Conservation (phyloP, 1,284 basidiomycete species). For the Boletus semigastroideus region DNA sequence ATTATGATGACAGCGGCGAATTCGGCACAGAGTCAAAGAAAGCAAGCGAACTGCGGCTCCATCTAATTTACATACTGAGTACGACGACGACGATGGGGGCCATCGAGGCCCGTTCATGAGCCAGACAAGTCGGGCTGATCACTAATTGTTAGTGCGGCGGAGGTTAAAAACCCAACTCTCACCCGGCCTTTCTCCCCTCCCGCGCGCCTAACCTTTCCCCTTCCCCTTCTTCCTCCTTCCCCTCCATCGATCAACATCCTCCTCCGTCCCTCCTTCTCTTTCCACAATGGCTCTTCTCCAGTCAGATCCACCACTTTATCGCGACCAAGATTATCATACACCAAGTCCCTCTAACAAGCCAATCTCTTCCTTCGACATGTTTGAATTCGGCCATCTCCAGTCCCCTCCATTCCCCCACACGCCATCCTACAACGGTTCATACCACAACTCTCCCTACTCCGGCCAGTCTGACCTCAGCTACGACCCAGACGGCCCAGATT, state of each 20-base stretch:
- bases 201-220: constrained; percentile 19
- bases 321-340: constrained; percentile 26
- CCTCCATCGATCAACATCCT: constrained; percentile 9
- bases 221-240: neutral
- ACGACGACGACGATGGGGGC: too few relatives aligned
- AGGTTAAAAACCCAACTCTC: constrained; percentile 32
- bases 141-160: constrained; percentile 15
- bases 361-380: constrained; percentile 36
- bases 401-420: constrained; percentile 44
- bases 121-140: too few relatives aligned
- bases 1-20: constrained; percentile 7
- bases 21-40: constrained; percentile 12
- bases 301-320: constrained; percentile 20
- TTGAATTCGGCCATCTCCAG: constrained; percentile 37
- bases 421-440: constrained; percentile 55
- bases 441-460: constrained; percentile 68
- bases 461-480: constrained; percentile 62
- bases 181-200: constrained; percentile 23
- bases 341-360: constrained; percentile 32
- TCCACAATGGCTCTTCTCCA: constrained; percentile 29
- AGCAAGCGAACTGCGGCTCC: too few relatives aligned
- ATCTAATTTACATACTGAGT: too few relatives aligned
- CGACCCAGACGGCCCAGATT: constrained; percentile 44
- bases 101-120: too few relatives aligned
- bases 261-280: neutral